These are phyloP conservation scores for Colletotrichum shisoi DNA, from an alignment of 2,329 filamentous ascomycete genomes.

Conservation along the genomic window DNA sequence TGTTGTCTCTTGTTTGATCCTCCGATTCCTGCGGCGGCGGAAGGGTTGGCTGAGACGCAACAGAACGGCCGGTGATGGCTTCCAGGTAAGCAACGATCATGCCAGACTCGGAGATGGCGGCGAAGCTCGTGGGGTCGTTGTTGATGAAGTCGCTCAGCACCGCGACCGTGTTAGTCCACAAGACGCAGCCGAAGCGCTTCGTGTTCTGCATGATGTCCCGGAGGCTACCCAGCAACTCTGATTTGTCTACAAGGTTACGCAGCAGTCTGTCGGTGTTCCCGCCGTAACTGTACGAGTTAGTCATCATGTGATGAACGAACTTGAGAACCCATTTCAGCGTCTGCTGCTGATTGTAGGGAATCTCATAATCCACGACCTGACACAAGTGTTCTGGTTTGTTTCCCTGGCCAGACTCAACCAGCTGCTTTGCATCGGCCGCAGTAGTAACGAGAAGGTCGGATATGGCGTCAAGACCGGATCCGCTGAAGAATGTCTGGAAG, in stretches of 20 bases:
- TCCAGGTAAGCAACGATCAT: slow-evolving; percentile 87
- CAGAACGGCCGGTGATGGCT: slow-evolving; percentile 70
- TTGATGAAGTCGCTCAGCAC: slow-evolving; percentile 97
- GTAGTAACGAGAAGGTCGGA: slow-evolving; percentile 85
- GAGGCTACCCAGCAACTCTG: slow-evolving; percentile 80
- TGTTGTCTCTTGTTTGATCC: slow-evolving; percentile 37
- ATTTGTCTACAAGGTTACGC: slow-evolving; percentile 92
- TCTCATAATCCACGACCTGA: slow-evolving; percentile 87
- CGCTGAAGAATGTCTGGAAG: slow-evolving; percentile 81
- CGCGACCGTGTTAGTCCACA: slow-evolving; percentile 93
- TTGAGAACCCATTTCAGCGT: slow-evolving; percentile 93
- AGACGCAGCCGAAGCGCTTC: slow-evolving; percentile 82
- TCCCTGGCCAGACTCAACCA: slow-evolving; percentile 73
- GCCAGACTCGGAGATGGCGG: slow-evolving; percentile 92
- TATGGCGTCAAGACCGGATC: slow-evolving; percentile 86
- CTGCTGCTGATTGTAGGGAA: slow-evolving; percentile 92
- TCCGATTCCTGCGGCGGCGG: slow-evolving; percentile 44
- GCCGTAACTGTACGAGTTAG: slow-evolving; percentile 70
- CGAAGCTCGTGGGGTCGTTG: slow-evolving; percentile 97
- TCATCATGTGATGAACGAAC: slow-evolving; percentile 96
- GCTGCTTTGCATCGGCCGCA: slow-evolving; percentile 72
- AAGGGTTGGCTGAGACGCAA: slow-evolving; percentile 49
- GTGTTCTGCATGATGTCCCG: slow-evolving; percentile 83
- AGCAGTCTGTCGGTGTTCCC: slow-evolving; percentile 89
- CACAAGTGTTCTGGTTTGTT: slow-evolving; percentile 76